These are phyloP conservation scores for Aspergillus alliaceus DNA, from an alignment of 2,329 filamentous ascomycete species.

Conservation along the genomic window DNA sequence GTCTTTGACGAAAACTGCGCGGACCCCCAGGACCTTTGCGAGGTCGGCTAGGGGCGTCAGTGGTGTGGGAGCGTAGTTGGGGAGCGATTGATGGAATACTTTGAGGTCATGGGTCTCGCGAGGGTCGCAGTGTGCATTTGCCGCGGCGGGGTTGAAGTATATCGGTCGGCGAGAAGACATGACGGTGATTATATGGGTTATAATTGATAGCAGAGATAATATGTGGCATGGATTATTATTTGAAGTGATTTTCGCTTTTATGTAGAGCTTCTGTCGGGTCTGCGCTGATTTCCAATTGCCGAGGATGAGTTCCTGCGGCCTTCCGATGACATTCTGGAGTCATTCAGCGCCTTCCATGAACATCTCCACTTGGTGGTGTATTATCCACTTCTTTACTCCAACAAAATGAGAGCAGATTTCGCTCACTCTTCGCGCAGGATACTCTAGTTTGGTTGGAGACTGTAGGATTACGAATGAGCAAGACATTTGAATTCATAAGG, in stretches of 20 bases:
- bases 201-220: not conserved
- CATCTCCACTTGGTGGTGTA: not conserved
- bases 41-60: constrained; percentile 55
- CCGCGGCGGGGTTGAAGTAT: constrained; percentile 25
- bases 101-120: constrained; percentile 13
- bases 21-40: constrained; percentile 59
- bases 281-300: not conserved
- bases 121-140: constrained; percentile 14
- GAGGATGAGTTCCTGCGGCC: constrained; percentile 2
- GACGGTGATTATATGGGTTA: not conserved
- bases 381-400: not conserved
- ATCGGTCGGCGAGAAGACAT: constrained; percentile 23
- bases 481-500: too few relatives aligned
- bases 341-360: not conserved
- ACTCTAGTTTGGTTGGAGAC: too few relatives aligned
- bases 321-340: constrained; percentile 21
- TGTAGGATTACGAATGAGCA: too few relatives aligned
- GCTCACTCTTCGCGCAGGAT: too few relatives aligned
- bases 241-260: not conserved
- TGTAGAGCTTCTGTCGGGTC: not conserved
- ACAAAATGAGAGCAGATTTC: too few relatives aligned
- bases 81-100: constrained; percentile 59
- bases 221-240: not conserved
- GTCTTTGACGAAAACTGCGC: constrained; percentile 66
- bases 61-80: constrained; percentile 57